A percentile compares a stretch with the other conserved stretches of the same genome.
Evolutionary conservation across 2,329 filamentous ascomycete genomes (phyloP).

Genomic region (Colletotrichum destructivum): DNA sequence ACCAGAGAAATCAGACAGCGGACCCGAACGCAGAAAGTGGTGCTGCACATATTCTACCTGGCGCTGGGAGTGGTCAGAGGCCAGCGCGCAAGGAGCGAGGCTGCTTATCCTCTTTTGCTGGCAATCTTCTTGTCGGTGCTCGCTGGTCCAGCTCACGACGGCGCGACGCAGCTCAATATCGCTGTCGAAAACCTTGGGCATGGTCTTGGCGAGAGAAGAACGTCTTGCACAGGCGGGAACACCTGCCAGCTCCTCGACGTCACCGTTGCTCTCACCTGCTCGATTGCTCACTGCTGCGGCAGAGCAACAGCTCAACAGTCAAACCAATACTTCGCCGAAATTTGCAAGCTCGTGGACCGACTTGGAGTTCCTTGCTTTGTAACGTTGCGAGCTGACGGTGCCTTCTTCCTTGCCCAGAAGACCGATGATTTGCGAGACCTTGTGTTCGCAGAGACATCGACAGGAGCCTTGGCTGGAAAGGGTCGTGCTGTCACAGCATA

Average conservation of each 20-base stretch:
- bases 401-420: slow-evolving; percentile 66
- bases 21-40: slow-evolving; percentile 6
- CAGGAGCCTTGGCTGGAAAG: slow-evolving; percentile 9
- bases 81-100: slow-evolving; percentile 11
- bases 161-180: slow-evolving; percentile 1
- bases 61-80: slow-evolving; percentile 19
- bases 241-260: slow-evolving; percentile 50
- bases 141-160: background rate
- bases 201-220: slow-evolving; percentile 8
- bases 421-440: slow-evolving; percentile 69
- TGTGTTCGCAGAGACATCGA: slow-evolving; percentile 64
- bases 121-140: slow-evolving; percentile 26
- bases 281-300: slow-evolving; percentile 63
- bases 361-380: slow-evolving; percentile 52
- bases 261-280: slow-evolving; percentile 58
- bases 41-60: slow-evolving; percentile 32
- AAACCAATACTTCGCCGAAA: slow-evolving; percentile 54
- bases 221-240: background rate
- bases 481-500: background rate
- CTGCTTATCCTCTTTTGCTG: slow-evolving; percentile 27
- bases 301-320: slow-evolving; percentile 57
- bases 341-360: slow-evolving; percentile 59
- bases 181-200: background rate
- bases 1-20: too few species aligned
- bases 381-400: slow-evolving; percentile 61